These are phyloP conservation scores for Corylus avellana DNA, from an alignment of 306 rosid species.

Conservation along the genomic window DNA sequence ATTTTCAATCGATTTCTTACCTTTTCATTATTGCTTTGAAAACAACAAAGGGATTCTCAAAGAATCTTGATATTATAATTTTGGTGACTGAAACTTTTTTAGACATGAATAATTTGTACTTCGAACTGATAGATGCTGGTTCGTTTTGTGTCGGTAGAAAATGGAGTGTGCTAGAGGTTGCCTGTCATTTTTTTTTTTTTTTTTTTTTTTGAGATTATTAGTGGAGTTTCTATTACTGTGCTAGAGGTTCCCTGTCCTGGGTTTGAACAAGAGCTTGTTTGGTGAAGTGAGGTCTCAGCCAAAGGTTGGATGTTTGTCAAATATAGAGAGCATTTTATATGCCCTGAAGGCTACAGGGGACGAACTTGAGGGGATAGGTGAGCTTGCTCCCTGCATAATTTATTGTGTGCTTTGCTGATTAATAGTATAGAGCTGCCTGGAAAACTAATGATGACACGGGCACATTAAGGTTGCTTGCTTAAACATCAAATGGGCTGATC, in stretches of 20 bases:
- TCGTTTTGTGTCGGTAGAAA: too few relatives aligned
- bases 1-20: background rate
- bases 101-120: too few relatives aligned
- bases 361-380: conserved; percentile 48
- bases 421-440: background rate
- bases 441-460: background rate
- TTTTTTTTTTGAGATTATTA: too few relatives aligned
- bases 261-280: conserved; percentile 66
- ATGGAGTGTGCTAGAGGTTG: too few relatives aligned
- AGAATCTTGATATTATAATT: too few relatives aligned
- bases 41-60: too few relatives aligned
- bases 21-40: background rate
- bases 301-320: conserved; percentile 73
- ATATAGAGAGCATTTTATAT: conserved; percentile 81
- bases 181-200: too few relatives aligned
- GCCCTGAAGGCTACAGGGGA: conserved; percentile 63
- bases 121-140: too few relatives aligned
- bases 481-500: background rate
- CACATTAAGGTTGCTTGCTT: background rate
- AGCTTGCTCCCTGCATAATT: background rate
- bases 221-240: too few relatives aligned
- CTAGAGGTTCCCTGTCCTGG: conserved; percentile 27
- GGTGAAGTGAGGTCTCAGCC: conserved; percentile 82
- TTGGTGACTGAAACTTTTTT: too few relatives aligned
- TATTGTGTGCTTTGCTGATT: background rate